phyloP scores from a whole-genome alignment of 768 basidiomycete species.

The Russula sp. region DNA sequence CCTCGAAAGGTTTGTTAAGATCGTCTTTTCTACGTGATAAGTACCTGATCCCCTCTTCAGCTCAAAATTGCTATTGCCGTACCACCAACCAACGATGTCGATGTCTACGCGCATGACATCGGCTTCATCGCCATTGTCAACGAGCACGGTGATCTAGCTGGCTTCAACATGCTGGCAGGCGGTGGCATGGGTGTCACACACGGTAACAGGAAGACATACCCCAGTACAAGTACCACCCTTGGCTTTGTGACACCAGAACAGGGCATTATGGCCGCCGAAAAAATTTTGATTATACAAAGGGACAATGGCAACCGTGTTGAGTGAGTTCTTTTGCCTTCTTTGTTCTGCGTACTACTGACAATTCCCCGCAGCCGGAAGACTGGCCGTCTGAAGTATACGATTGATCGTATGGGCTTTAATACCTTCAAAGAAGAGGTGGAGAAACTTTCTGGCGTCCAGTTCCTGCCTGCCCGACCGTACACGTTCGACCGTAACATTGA shows the following conservation, averaged over 20 bases:
- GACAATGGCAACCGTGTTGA: constrained; percentile 95
- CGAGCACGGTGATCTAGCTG: constrained; percentile 66
- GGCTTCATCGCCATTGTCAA: constrained; percentile 94
- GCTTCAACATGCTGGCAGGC: constrained; percentile 92
- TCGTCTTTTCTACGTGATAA: constrained; percentile 5
- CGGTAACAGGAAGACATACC: constrained; percentile 98
- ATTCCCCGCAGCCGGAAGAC: constrained; percentile 45
- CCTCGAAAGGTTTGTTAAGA: constrained; percentile 70
- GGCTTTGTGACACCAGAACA: constrained; percentile 92
- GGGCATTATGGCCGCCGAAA: constrained; percentile 81
- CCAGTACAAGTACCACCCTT: constrained; percentile 77
- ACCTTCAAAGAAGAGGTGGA: constrained; percentile 88
- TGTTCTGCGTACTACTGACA: not conserved
- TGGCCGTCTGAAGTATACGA: constrained; percentile 92
- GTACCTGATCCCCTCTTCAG: constrained; percentile 36
- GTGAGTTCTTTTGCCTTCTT: constrained; percentile 40
- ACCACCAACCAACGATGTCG: constrained; percentile 94
- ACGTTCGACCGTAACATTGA: constrained; percentile 87
- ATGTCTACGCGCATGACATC: constrained; percentile 92
- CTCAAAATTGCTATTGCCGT: constrained; percentile 97
- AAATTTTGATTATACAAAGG: constrained; percentile 87
- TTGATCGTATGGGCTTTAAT: constrained; percentile 91
- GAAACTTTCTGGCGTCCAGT: constrained; percentile 71
- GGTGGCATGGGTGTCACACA: constrained; percentile 99
- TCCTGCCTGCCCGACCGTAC: constrained; percentile 70